Conservation (phyloP, 202 grass and related monocot genomes). For the Saccharum hybrid region DNA sequence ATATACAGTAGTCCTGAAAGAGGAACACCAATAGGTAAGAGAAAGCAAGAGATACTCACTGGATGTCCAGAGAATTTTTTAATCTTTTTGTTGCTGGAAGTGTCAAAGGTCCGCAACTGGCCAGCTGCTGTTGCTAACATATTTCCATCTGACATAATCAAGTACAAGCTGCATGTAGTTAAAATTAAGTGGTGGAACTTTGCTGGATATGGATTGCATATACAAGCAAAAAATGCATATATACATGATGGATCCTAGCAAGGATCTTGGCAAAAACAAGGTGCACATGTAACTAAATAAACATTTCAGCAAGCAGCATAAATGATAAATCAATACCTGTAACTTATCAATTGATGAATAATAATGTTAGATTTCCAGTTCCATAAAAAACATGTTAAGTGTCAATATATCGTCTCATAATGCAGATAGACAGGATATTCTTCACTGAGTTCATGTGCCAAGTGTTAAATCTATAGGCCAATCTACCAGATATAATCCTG, state of each 20-base stretch:
- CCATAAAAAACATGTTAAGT: not conserved
- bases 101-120: constrained; percentile 79
- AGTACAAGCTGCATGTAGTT: constrained; percentile 32
- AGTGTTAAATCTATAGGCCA: not conserved
- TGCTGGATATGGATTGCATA: constrained; percentile 11
- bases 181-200: constrained; percentile 32
- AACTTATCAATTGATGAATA: not conserved
- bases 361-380: constrained; percentile 2
- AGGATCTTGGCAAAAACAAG: constrained; percentile 5
- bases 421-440: constrained; percentile 11
- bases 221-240: constrained; percentile 28
- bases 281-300: not conserved
- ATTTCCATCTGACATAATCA: constrained; percentile 72
- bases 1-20: constrained; percentile 32
- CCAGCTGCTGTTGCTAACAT: constrained; percentile 90
- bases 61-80: constrained; percentile 93
- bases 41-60: constrained; percentile 49
- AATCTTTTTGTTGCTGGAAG: constrained; percentile 83
- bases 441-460: constrained; percentile 25
- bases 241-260: constrained; percentile 14
- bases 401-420: not conserved
- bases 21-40: constrained; percentile 11
- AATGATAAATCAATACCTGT: not conserved
- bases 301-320: constrained; percentile 18
- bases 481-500: constrained; percentile 12